Conservation (phyloP, 345 rosid species). For the Reutealis trisperma region DNA sequence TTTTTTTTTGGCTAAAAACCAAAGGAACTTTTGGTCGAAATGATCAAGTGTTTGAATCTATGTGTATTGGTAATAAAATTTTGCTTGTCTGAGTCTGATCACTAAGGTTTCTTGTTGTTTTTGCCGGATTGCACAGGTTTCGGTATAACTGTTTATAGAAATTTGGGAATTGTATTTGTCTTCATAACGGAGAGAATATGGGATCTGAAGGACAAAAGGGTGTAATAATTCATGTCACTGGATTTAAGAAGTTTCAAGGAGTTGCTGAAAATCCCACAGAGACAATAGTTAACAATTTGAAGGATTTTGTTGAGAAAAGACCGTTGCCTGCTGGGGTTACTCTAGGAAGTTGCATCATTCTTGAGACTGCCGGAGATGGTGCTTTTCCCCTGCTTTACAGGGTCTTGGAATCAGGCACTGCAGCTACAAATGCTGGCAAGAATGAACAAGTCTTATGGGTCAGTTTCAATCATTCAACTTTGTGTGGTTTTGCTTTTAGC, state of each 20-base stretch:
- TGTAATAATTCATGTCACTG: constrained; percentile 63
- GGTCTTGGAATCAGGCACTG: constrained; percentile 57
- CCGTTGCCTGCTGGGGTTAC: constrained; percentile 63
- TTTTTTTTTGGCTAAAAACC: not conserved
- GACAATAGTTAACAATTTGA: constrained; percentile 60
- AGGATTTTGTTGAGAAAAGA: constrained; percentile 47
- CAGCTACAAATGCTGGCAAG: constrained; percentile 23
- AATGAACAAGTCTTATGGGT: constrained; percentile 71
- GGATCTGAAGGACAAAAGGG: constrained; percentile 77
- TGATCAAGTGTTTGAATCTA: not conserved
- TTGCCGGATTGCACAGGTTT: constrained; percentile 4
- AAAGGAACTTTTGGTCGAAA: not conserved
- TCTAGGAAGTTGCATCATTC: constrained; percentile 67
- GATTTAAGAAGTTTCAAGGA: constrained; percentile 79
- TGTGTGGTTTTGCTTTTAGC: not conserved
- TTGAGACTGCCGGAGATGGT: constrained; percentile 79
- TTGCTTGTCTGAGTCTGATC: constrained; percentile 3
- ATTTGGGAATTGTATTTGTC: constrained; percentile 42
- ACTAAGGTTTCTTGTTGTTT: not conserved
- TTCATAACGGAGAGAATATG: constrained; percentile 41
- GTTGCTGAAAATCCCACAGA: constrained; percentile 79
- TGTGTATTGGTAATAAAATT: too few relatives aligned
- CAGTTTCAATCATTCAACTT: constrained; percentile 23
- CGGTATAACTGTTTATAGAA: constrained; percentile 11
- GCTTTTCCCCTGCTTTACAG: constrained; percentile 55